These are phyloP conservation scores for Cnidoscolus chayamansa DNA, from an alignment of 441 rosid genomes.

Conservation along the genomic window DNA sequence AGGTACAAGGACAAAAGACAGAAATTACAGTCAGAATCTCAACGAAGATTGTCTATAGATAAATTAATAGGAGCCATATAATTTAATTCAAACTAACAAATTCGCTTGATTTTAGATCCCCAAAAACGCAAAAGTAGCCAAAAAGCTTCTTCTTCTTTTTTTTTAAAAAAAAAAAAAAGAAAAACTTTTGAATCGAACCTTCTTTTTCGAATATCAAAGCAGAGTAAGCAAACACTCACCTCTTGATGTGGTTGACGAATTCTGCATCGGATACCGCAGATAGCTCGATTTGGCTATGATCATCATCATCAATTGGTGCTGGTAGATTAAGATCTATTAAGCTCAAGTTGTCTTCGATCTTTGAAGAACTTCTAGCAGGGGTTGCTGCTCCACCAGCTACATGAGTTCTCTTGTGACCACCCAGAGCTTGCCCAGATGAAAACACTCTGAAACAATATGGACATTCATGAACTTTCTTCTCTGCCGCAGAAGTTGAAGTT, in stretches of 20 bases:
- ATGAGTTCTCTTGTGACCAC: slow-evolving; percentile 96
- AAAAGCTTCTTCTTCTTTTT: slow-evolving; percentile 16
- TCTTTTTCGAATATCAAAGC: slow-evolving; percentile 20
- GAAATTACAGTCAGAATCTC: slow-evolving; percentile 40
- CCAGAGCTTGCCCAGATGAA: slow-evolving; percentile 91
- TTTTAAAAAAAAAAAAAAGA: not conserved
- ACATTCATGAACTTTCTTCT: slow-evolving; percentile 68
- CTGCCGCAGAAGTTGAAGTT: slow-evolving; percentile 24
- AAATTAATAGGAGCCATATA: slow-evolving; percentile 18
- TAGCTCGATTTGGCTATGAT: slow-evolving; percentile 58
- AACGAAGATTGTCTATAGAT: slow-evolving; percentile 25
- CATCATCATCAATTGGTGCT: slow-evolving; percentile 72
- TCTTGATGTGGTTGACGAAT: slow-evolving; percentile 46
- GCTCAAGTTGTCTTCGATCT: slow-evolving; percentile 37
- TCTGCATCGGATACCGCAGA: slow-evolving; percentile 80
- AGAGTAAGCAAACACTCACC: slow-evolving; percentile 22
- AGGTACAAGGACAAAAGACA: slow-evolving; percentile 26
- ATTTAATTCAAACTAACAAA: slow-evolving; percentile 21
- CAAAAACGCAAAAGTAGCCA: slow-evolving; percentile 29
- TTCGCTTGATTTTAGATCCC: slow-evolving; percentile 33
- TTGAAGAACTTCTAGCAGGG: slow-evolving; percentile 25
- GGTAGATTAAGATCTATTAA: slow-evolving; percentile 93
- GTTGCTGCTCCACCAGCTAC: slow-evolving; percentile 38
- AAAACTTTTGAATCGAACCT: slow-evolving; percentile 37
- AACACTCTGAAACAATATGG: slow-evolving; percentile 78